phyloP scores from a whole-genome alignment of 2,329 filamentous ascomycete species.

The Sporothrix inflata region DNA sequence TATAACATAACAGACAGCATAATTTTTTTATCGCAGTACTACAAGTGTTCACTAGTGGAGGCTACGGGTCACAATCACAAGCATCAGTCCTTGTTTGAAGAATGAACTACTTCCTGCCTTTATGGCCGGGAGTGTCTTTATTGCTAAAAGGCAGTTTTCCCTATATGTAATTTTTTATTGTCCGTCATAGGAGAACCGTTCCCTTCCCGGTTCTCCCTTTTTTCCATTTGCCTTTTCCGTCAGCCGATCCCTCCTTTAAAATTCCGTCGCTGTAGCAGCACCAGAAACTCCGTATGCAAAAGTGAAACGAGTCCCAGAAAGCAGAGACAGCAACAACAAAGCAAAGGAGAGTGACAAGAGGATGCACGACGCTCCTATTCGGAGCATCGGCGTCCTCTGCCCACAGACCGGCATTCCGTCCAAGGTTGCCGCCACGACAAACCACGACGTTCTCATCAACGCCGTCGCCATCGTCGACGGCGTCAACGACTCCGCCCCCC shows the following conservation, averaged over 20 bases:
- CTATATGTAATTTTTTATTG: neutral
- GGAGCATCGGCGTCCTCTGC: neutral
- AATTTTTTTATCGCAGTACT: no score
- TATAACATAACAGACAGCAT: no score
- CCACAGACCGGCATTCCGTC: slow-evolving; percentile 15
- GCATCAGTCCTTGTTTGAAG: neutral
- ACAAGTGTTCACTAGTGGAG: neutral
- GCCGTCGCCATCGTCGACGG: slow-evolving; percentile 27
- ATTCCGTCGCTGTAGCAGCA: neutral
- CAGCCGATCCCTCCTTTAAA: neutral
- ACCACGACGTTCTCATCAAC: slow-evolving; percentile 31
- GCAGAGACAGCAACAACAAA: neutral
- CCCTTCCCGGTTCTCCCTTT: slow-evolving; percentile 13
- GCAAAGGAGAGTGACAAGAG: neutral
- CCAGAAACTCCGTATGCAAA: neutral
- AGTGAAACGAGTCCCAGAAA: neutral
- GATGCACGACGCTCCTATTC: neutral
- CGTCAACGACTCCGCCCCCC: slow-evolving; percentile 20
- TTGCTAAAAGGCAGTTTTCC: slow-evolving; percentile 19
- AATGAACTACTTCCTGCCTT: slow-evolving; percentile 16
- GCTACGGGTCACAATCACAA: neutral
- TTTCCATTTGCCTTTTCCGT: slow-evolving; percentile 12
- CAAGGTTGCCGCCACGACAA: slow-evolving; percentile 26
- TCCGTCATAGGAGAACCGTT: slow-evolving; percentile 14
- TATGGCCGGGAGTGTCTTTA: neutral